Base-by-base conservation (phyloP, 495 filamentous ascomycete genomes). In the Baudoinia panamericana region DNA sequence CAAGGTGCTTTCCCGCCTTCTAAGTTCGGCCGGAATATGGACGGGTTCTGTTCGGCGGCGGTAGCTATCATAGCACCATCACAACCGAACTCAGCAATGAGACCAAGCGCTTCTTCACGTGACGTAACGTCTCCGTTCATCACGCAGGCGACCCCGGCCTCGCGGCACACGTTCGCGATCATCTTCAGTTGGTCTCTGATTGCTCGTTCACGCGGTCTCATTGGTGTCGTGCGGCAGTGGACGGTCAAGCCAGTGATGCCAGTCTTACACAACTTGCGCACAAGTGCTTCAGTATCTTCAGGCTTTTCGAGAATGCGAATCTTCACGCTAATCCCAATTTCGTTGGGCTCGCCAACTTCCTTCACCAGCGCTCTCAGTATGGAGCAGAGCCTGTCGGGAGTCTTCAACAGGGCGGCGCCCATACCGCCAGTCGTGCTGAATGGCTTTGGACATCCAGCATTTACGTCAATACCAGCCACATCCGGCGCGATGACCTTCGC, bases 11-110 rank as follows among this genome's bases (percentile, higher is more conserved):
- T 52, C 2, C 79, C 78, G 1, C 81, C 82, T 21, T 79, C 72
- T 0, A 65, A 73, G 21, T 69, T 58, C 2, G 65, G 48, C 23
- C 79, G 70, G 65, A 96, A 97, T 43, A 77, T 80, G 30, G 81
- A 88, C 15, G 84, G 72, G 50, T 97, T 96, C 43, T 73, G 65
- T 64, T 96, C 90, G 0, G 90, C 90, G 5, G 80, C 69, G 2
- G 81, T 88, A 9, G 90, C 92, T 53, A 97, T 95, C 90, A 97
- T 97, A 33, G 82, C 88, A 11, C 87, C 90, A 51, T 96, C 90
- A 2, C 80, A 83, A 4, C 78, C 79, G 50, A 68, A 93, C 53
- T 93, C 78, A 12, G 66, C 33, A 37, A 82, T 74, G 13, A 96
- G 61, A 37, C 66, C 55, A 2, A 78, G 53, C 2, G 75, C 86